A percentile compares a stretch with the other conserved stretches of the same genome.
Conservation (phyloP, 2,329 filamentous ascomycete genomes). For the Parafenestella ontariensis region DNA sequence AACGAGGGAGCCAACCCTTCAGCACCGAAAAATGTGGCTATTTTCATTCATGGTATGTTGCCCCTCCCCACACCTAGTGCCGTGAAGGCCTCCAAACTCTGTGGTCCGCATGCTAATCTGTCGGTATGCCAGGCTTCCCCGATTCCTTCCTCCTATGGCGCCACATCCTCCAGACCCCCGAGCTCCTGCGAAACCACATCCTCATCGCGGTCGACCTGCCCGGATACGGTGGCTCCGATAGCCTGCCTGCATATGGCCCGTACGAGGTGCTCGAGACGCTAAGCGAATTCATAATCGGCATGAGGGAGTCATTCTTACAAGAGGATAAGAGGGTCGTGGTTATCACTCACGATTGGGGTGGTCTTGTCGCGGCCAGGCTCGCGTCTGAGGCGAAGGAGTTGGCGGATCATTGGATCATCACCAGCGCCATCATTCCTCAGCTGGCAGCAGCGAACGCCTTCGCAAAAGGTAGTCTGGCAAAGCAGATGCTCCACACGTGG, state of each 20-base stretch:
- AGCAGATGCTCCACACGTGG: conserved; percentile 60
- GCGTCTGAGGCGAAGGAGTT: conserved; percentile 65
- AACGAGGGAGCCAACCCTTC: conserved; percentile 30
- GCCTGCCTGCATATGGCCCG: conserved; percentile 57
- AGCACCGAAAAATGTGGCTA: conserved; percentile 51
- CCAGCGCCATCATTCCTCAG: conserved; percentile 58
- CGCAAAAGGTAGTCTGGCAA: conserved; percentile 51
- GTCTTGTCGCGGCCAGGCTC: conserved; percentile 60
- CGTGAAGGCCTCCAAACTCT: background rate
- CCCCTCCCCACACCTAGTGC: background rate
- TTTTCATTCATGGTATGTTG: conserved; percentile 60
- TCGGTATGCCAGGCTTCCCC: conserved; percentile 56
- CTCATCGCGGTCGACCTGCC: conserved; percentile 65
- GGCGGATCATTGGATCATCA: conserved; percentile 63
- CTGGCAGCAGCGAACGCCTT: conserved; percentile 53
- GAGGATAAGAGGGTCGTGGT: conserved; percentile 50
- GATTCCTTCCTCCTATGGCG: conserved; percentile 65
- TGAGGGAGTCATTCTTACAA: conserved; percentile 55
- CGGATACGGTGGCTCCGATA: conserved; percentile 65
- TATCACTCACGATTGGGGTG: conserved; percentile 64
- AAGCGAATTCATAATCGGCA: conserved; percentile 60
- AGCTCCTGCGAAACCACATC: conserved; percentile 49
- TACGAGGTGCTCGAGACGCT: conserved; percentile 61
- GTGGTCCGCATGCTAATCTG: background rate
- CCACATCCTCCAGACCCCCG: conserved; percentile 53